Percentiles rank a stretch among this genome's conserved stretches.
Conservation (phyloP, 495 filamentous ascomycete genomes). For the Cairneyella variabilis region DNA sequence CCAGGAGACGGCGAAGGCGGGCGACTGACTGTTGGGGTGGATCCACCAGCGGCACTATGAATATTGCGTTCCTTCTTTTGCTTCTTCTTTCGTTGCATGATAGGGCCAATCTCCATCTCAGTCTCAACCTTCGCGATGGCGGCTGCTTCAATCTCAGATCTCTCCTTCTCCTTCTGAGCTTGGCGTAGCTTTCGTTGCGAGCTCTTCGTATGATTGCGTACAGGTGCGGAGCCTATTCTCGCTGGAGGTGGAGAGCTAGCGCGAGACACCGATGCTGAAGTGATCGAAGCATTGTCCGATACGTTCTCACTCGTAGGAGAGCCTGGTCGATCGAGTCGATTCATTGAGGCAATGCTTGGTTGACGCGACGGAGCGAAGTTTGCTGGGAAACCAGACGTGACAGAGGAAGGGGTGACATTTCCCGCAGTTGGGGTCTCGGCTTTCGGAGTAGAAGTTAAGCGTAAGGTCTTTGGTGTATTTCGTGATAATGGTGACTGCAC, state of each 20-base stretch:
- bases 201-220: conserved; percentile 80
- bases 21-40: conserved; percentile 37
- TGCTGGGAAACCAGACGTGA: conserved; percentile 30
- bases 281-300: conserved; percentile 72
- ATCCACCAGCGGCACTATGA: conserved; percentile 33
- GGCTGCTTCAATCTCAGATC: conserved; percentile 42
- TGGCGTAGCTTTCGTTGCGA: conserved; percentile 86
- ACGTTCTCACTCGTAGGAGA: conserved; percentile 74
- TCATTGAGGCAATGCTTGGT: conserved; percentile 49
- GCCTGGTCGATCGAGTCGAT: conserved; percentile 57
- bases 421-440: conserved; percentile 50
- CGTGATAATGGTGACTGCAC: conserved; percentile 42
- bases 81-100: conserved; percentile 87
- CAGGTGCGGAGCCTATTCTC: conserved; percentile 72
- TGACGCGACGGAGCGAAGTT: conserved; percentile 49
- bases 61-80: conserved; percentile 66
- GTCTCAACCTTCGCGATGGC: conserved; percentile 48
- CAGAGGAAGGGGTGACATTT: conserved; percentile 38
- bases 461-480: conserved; percentile 52
- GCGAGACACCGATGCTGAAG: conserved; percentile 78
- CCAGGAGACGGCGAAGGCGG: conserved; percentile 22
- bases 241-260: conserved; percentile 73
- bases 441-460: conserved; percentile 71
- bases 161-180: conserved; percentile 56
- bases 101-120: conserved; percentile 69